Evolutionary conservation across 257 asterid genomes (phyloP), one percentile per base, ranked within the genome.

Genomic region (Solanum pennellii): DNA sequence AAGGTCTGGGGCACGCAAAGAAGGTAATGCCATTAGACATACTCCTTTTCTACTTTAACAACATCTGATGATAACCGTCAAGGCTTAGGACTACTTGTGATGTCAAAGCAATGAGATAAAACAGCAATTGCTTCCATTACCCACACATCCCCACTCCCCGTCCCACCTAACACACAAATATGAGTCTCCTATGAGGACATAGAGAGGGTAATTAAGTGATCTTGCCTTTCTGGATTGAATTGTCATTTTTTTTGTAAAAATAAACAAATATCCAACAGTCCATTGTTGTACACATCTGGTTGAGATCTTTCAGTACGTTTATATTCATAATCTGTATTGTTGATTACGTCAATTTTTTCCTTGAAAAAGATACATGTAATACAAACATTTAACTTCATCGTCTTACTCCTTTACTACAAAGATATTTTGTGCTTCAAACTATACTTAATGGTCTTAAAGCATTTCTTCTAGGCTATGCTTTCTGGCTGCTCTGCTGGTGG

Each of bases 401-500:
- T 29, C 44, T 80, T 47, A 18, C 68, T 82, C 29, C 45, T n/a
- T 27, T 82, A 16, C 27, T 80, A 29, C 59, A 29, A 82, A 29
- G 29, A 27, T 27, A 49, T 11, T 8, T 82, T 80, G 16, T 27
- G 68, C 45, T 47, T 47, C 62, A 29, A 47, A 49, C 69, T 80
- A 18, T 2, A 13, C 56, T 79, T 83, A n/a, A 62, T 59, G 16
- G 72, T 65, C 72, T 65, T n/a, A 66, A 9, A 76, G 68, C 12
- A 39, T 37, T 87, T 82, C 13, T 88, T 82, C 12, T 92, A 97
- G 99, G 98, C 99, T 83, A 89, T 97, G 91, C 96, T 97, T 69
- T 94, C 98, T 68, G 99, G 99, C 87, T 94, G 99, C 92, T 97
- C 99, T 49, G 99, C 99, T 77, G 99, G 99, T 39, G 98, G 99